phyloP scores from a whole-genome alignment of 208 protist genomes.

The Acanthamoeba healyi region DNA sequence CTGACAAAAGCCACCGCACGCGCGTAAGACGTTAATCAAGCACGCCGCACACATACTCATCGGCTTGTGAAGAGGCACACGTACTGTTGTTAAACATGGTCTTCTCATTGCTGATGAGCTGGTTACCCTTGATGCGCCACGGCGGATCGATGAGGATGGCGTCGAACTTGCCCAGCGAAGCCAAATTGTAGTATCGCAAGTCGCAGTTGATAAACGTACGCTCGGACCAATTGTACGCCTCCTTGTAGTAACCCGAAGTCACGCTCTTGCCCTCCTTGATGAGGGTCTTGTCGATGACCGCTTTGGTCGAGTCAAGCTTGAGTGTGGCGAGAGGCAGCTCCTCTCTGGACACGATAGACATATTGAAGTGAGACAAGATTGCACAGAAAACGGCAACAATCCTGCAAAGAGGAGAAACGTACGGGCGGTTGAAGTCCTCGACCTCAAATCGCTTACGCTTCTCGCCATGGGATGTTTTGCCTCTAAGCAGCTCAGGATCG shows the following conservation, averaged over 20 bases:
- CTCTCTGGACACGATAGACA: not conserved
- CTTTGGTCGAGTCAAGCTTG: constrained; percentile 36
- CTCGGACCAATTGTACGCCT: constrained; percentile 16
- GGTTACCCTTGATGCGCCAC: constrained; percentile 79
- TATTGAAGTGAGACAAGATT: not conserved
- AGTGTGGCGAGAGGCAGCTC: constrained; percentile 31
- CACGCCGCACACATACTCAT: not conserved
- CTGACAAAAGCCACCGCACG: too few relatives aligned
- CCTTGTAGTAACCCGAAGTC: constrained; percentile 6
- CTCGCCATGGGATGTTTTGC: not conserved
- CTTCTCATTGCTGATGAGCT: constrained; percentile 66
- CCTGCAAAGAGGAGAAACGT: not conserved
- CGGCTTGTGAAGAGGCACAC: not conserved
- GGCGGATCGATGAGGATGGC: constrained; percentile 85
- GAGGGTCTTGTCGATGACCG: constrained; percentile 59
- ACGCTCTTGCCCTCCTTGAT: constrained; percentile 59
- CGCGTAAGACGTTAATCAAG: too few relatives aligned
- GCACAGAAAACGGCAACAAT: too few relatives aligned
- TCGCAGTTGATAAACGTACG: constrained; percentile 70
- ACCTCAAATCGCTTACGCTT: constrained; percentile 43
- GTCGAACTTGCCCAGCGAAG: constrained; percentile 82
- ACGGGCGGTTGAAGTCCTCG: constrained; percentile 31
- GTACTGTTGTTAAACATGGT: constrained; percentile 81
- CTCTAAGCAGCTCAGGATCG: not conserved
- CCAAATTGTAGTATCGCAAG: constrained; percentile 73